Conservation (phyloP, 225 moss, liverwort and hornwort species). For the Anthoceros angustus region DNA sequence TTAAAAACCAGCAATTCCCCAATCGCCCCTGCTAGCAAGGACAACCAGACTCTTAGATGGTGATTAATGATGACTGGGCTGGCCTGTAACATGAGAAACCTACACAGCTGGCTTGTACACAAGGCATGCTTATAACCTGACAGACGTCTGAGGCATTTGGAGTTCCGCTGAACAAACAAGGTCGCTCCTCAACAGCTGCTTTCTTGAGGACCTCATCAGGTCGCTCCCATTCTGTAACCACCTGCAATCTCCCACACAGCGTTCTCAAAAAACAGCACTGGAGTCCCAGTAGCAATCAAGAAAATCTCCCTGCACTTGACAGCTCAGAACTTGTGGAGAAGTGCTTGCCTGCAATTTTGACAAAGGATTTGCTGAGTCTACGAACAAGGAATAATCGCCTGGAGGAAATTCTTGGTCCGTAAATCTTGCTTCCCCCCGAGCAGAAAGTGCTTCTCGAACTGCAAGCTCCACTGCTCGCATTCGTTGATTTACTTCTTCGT, state of each 20-base stretch:
- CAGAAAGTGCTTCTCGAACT: constrained; percentile 86
- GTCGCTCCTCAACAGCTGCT: constrained; percentile 44
- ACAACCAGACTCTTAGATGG: background rate
- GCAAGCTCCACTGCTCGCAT: constrained; percentile 97
- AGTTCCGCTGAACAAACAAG: constrained; percentile 71
- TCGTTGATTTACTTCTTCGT: constrained; percentile 83
- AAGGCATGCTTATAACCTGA: constrained; percentile 38
- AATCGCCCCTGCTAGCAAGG: constrained; percentile 56
- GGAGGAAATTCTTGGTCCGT: constrained; percentile 99
- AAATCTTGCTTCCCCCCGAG: constrained; percentile 76
- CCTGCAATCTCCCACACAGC: constrained; percentile 20
- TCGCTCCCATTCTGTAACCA: constrained; percentile 83
- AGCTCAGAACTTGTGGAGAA: background rate
- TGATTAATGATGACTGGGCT: background rate
- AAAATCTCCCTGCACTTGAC: background rate
- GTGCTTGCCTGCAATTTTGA: constrained; percentile 71
- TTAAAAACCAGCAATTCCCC: constrained; percentile 98
- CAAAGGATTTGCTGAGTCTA: constrained; percentile 64
- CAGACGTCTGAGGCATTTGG: constrained; percentile 96
- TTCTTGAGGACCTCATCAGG: constrained; percentile 59
- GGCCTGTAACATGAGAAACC: background rate
- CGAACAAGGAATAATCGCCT: constrained; percentile 67
- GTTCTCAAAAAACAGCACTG: background rate
- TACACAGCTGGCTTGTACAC: background rate
- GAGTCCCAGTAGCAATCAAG: background rate